Percentiles rank a stretch among this genome's conserved stretches.
phyloP scores from a whole-genome alignment of 2,329 filamentous ascomycete species.

The Microdochium bolleyi region DNA sequence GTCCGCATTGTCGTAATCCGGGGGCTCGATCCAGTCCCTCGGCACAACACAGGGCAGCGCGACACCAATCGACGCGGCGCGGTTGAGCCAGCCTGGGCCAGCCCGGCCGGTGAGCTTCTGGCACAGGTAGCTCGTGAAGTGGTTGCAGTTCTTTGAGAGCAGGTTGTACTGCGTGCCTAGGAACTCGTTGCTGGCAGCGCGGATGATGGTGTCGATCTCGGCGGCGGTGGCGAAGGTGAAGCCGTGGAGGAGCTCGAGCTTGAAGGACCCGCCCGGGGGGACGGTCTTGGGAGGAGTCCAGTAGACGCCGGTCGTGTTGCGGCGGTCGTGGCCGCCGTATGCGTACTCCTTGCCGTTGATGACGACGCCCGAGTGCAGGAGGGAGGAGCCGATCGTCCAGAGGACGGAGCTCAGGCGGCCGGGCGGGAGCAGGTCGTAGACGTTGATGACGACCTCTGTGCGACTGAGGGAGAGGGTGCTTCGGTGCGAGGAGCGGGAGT shows the following conservation, averaged over 20 bases:
- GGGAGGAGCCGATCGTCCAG: constrained; percentile 69
- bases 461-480: constrained; percentile 63
- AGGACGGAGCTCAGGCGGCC: constrained; percentile 67
- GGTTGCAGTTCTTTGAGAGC: constrained; percentile 79
- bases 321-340: constrained; percentile 72
- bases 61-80: constrained; percentile 75
- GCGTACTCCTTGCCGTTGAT: constrained; percentile 77
- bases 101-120: constrained; percentile 61
- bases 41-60: constrained; percentile 78
- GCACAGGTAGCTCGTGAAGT: constrained; percentile 75
- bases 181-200: constrained; percentile 62
- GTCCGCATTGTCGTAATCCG: constrained; percentile 66
- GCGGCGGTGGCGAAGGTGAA: constrained; percentile 62
- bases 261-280: constrained; percentile 72
- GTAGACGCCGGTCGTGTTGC: constrained; percentile 69
- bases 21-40: constrained; percentile 72
- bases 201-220: constrained; percentile 66
- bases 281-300: constrained; percentile 67
- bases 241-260: constrained; percentile 67
- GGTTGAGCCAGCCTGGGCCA: constrained; percentile 71
- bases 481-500: constrained; percentile 37
- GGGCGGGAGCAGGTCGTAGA: constrained; percentile 72
- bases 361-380: constrained; percentile 77
- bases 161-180: constrained; percentile 73
- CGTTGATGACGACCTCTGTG: constrained; percentile 67